phyloP scores from a whole-genome alignment of 257 asterid species.

The Solanum ossicruentum region DNA sequence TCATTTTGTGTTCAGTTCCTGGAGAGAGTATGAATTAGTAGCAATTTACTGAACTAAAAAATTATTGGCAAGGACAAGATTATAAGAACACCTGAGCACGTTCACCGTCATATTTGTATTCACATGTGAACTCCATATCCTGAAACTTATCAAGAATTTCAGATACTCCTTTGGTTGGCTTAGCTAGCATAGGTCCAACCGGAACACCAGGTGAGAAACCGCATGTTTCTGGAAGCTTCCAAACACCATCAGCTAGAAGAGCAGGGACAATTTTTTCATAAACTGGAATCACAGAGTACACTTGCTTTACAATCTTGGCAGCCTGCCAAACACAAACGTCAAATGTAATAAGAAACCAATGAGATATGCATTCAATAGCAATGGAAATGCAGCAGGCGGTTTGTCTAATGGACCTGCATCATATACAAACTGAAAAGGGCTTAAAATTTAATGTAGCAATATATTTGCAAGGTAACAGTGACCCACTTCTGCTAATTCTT shows the following conservation, averaged over 20 bases:
- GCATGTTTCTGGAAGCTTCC: constrained; percentile 79
- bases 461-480: neutral
- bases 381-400: neutral
- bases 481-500: neutral
- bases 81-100: constrained; percentile 76
- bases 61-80: neutral
- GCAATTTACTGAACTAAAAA: neutral
- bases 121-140: constrained; percentile 82
- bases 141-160: constrained; percentile 94
- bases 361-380: neutral
- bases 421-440: neutral
- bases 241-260: constrained; percentile 82
- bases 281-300: constrained; percentile 81
- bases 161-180: constrained; percentile 90
- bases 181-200: constrained; percentile 96
- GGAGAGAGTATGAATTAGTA: neutral
- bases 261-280: constrained; percentile 76
- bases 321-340: constrained; percentile 42
- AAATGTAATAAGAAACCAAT: neutral
- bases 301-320: constrained; percentile 83
- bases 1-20: neutral
- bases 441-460: neutral
- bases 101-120: constrained; percentile 97
- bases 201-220: constrained; percentile 87
- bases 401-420: neutral